These are phyloP conservation scores for Borovskyia barvae DNA, from an alignment of 208 protist species.

Conservation along the genomic window DNA sequence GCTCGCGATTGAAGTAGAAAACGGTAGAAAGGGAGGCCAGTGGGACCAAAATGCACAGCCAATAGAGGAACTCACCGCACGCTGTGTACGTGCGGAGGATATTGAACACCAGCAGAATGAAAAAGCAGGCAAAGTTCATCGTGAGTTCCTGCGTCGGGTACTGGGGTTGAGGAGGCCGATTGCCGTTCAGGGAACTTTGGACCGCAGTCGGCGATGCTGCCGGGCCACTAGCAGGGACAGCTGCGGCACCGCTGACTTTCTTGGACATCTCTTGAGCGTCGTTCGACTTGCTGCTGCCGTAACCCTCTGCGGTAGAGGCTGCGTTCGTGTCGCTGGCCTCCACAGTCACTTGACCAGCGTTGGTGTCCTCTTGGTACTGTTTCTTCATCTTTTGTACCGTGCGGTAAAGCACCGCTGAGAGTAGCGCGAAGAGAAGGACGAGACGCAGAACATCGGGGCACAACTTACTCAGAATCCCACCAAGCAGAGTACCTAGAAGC, in stretches of 20 bases:
- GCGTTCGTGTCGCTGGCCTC: constrained; percentile 10
- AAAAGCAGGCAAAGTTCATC: constrained; percentile 52
- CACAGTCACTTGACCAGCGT: constrained; percentile 23
- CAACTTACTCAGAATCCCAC: constrained; percentile 70
- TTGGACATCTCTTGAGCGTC: constrained; percentile 8
- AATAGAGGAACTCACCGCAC: constrained; percentile 59
- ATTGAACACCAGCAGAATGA: constrained; percentile 68
- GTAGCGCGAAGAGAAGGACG: constrained; percentile 68
- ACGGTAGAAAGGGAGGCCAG: constrained; percentile 23
- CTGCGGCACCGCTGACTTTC: constrained; percentile 2
- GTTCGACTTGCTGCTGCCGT: constrained; percentile 7
- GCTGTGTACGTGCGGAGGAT: constrained; percentile 34
- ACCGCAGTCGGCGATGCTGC: constrained; percentile 1
- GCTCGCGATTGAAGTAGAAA: constrained; percentile 44
- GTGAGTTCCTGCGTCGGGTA: constrained; percentile 55
- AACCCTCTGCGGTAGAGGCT: background rate
- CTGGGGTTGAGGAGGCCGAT: constrained; percentile 32
- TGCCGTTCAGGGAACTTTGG: background rate
- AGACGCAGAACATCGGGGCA: constrained; percentile 76
- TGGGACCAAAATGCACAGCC: constrained; percentile 40
- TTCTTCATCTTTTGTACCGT: constrained; percentile 57
- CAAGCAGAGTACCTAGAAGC: constrained; percentile 68
- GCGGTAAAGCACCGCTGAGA: constrained; percentile 58
- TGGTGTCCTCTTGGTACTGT: constrained; percentile 41
- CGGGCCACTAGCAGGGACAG: background rate